These are phyloP conservation scores for Fraxinus floribunda DNA, from an alignment of 305 asterid genomes.

Conservation along the genomic window DNA sequence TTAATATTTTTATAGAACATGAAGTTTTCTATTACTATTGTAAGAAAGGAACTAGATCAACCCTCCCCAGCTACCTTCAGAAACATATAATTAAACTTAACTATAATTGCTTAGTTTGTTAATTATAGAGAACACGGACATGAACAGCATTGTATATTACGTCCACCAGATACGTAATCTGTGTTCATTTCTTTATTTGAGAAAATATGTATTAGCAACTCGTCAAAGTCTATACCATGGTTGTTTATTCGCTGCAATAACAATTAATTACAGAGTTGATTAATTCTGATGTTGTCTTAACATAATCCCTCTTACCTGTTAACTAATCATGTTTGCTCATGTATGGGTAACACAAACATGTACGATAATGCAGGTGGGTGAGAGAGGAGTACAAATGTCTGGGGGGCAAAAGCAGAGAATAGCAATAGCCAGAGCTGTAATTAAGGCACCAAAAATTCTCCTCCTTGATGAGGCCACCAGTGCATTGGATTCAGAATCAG, in stretches of 20 bases:
- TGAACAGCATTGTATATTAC: background rate
- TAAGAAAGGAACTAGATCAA: background rate
- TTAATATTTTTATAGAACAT: background rate
- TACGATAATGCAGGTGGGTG: slow-evolving; percentile 68
- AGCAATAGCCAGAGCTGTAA: slow-evolving; percentile 91
- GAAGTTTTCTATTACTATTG: background rate
- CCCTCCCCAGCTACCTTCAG: background rate
- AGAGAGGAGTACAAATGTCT: slow-evolving; percentile 91
- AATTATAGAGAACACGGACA: background rate
- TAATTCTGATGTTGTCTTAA: background rate
- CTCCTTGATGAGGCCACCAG: slow-evolving; percentile 97
- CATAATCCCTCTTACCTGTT: background rate
- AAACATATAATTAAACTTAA: background rate
- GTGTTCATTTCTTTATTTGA: background rate
- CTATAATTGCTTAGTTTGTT: background rate
- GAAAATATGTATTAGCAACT: background rate
- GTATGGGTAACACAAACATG: background rate
- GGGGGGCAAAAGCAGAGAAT: slow-evolving; percentile 97
- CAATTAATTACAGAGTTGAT: background rate
- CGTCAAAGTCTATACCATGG: background rate
- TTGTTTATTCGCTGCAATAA: background rate
- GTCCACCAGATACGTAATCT: background rate
- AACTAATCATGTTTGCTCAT: background rate
- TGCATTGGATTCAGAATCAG: slow-evolving; percentile 87
- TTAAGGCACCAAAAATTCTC: slow-evolving; percentile 79